Conservation (phyloP, 106 monocot genomes). For the Hemerocallis citrina region DNA sequence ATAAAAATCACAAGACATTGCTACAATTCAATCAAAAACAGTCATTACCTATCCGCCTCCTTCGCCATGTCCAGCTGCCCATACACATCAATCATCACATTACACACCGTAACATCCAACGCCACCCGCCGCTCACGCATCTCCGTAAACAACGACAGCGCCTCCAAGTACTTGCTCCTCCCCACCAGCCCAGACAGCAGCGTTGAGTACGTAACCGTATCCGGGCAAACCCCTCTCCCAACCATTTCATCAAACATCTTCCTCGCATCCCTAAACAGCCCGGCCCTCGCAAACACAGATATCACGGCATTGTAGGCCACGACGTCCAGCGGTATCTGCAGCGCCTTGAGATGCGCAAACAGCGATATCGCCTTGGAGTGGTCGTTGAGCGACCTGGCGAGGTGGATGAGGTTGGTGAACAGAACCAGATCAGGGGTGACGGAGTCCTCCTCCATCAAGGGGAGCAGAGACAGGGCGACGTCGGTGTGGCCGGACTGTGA, state of each 20-base stretch:
- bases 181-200: constrained; percentile 53
- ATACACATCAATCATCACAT: constrained; percentile 82
- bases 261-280: constrained; percentile 67
- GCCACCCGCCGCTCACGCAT: constrained; percentile 41
- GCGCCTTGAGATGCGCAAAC: constrained; percentile 53
- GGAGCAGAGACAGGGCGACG: constrained; percentile 62
- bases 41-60: constrained; percentile 94
- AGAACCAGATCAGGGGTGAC: constrained; percentile 59
- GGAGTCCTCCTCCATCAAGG: constrained; percentile 48
- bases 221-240: constrained; percentile 30
- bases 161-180: constrained; percentile 44
- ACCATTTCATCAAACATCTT: constrained; percentile 58
- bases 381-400: constrained; percentile 49
- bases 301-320: constrained; percentile 68
- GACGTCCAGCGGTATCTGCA: constrained; percentile 49
- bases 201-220: constrained; percentile 68
- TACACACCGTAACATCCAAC: constrained; percentile 62
- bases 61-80: constrained; percentile 76
- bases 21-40: too few species aligned
- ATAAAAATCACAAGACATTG: too few species aligned
- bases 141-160: constrained; percentile 64
- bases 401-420: constrained; percentile 67
- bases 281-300: constrained; percentile 44
- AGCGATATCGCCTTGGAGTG: constrained; percentile 68
- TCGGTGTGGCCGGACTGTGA: constrained; percentile 58